Evolutionary conservation across 2,329 filamentous ascomycete genomes (phyloP).

Genomic region (Seiridium cupressi): DNA sequence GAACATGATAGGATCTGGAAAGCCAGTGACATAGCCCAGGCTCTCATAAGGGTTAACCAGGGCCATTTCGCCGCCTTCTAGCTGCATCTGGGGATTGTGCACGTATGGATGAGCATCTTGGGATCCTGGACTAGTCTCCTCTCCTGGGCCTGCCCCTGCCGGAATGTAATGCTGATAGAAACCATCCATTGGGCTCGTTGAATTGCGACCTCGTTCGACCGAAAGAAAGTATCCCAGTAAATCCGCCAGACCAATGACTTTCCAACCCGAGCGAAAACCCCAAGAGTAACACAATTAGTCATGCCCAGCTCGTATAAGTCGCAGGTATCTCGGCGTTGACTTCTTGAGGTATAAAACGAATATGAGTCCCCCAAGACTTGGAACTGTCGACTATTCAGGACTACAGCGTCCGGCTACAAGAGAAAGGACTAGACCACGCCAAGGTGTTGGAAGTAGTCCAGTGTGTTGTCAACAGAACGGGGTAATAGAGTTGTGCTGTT

Average conservation of each 20-base stretch:
- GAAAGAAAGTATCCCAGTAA: constrained; percentile 2
- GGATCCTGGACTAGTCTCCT: constrained; percentile 34
- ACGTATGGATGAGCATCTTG: constrained; percentile 38
- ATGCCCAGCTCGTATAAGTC: too few relatives aligned
- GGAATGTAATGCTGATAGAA: constrained; percentile 53
- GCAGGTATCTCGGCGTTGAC: too few relatives aligned
- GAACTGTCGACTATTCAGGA: too few relatives aligned
- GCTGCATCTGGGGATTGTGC: constrained; percentile 27
- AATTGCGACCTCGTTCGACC: constrained; percentile 6
- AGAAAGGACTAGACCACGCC: too few relatives aligned
- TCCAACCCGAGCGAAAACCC: not conserved
- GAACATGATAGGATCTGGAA: constrained; percentile 48
- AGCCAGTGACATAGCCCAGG: constrained; percentile 48
- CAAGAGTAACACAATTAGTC: too few relatives aligned
- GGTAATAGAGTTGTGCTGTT: not conserved
- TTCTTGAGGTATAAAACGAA: too few relatives aligned
- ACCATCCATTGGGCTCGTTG: constrained; percentile 44
- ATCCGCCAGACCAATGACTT: not conserved
- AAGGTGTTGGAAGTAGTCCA: not conserved
- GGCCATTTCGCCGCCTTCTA: constrained; percentile 27
- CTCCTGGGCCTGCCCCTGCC: constrained; percentile 44
- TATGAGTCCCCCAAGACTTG: too few relatives aligned
- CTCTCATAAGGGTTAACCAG: constrained; percentile 43
- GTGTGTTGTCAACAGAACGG: not conserved
- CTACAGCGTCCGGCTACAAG: too few relatives aligned